Evolutionary conservation across 306 rosid species (phyloP).

Genomic region (Dicorynia guianensis): DNA sequence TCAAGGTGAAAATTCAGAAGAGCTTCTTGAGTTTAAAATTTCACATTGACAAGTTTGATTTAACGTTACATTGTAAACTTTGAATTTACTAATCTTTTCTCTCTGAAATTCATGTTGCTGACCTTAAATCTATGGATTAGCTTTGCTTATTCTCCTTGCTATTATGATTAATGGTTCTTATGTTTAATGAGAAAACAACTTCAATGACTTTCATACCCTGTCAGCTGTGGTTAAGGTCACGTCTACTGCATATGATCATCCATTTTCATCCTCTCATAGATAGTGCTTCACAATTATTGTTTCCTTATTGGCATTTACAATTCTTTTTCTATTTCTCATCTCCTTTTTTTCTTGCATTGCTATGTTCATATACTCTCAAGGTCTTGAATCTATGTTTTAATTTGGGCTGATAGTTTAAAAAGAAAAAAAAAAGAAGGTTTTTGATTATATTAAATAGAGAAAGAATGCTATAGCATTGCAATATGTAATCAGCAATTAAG

Average conservation of each 20-base stretch:
- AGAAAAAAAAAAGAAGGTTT: constrained; percentile 27
- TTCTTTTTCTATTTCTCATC: no score
- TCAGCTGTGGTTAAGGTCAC: constrained; percentile 28
- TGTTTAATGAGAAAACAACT: constrained; percentile 30
- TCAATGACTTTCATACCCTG: constrained; percentile 11
- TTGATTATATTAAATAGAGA: constrained; percentile 8
- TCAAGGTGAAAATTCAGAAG: no score
- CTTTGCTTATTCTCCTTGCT: background rate
- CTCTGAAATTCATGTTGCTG: background rate
- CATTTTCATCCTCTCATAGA: no score
- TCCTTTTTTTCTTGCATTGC: no score
- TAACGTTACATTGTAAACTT: no score
- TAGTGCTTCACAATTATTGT: no score
- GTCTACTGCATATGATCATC: constrained; percentile 5
- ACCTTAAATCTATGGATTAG: background rate
- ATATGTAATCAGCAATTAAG: background rate
- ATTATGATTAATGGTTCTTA: background rate
- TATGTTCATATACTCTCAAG: background rate
- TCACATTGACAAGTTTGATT: no score
- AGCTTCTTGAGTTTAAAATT: no score
- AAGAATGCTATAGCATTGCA: background rate
- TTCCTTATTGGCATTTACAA: no score
- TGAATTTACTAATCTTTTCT: no score
- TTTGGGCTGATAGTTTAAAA: constrained; percentile 29
- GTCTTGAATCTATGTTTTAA: background rate